These are phyloP conservation scores for Asterochloris erici DNA, from an alignment of 139 green algal species.

Conservation along the genomic window DNA sequence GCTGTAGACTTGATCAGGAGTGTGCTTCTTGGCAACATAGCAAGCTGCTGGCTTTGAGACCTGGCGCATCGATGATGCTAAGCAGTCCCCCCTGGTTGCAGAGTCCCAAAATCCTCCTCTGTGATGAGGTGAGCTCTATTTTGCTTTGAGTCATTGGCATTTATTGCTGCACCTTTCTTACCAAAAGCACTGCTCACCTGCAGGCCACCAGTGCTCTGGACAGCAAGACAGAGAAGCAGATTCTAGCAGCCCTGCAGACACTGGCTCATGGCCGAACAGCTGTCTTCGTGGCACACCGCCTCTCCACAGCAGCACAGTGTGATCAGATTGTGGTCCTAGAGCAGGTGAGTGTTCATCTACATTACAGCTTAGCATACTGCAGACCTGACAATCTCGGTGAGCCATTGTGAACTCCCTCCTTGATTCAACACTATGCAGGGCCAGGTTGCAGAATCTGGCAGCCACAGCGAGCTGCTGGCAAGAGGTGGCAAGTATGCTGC, in stretches of 20 bases:
- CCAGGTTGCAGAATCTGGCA: constrained; percentile 34
- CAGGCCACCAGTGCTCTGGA: constrained; percentile 87
- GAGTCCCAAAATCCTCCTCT: constrained; percentile 71
- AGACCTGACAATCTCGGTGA: background rate
- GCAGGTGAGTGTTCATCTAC: constrained; percentile 15
- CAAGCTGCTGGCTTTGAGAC: background rate
- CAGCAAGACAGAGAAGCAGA: constrained; percentile 66
- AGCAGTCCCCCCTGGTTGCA: constrained; percentile 26
- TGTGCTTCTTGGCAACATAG: background rate
- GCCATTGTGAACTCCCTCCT: background rate
- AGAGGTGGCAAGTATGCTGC: constrained; percentile 64
- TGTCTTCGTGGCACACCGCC: constrained; percentile 93
- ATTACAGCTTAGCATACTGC: background rate
- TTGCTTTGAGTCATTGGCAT: too few species aligned
- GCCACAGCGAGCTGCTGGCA: constrained; percentile 71
- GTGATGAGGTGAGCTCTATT: constrained; percentile 65
- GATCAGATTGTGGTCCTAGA: constrained; percentile 91
- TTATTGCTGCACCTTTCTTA: too few species aligned
- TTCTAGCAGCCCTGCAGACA: constrained; percentile 52
- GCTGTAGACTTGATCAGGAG: background rate
- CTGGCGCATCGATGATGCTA: background rate
- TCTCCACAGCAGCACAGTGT: constrained; percentile 86
- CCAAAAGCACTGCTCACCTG: too few species aligned
- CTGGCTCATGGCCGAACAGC: constrained; percentile 73
- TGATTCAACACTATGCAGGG: constrained; percentile 36